These are phyloP conservation scores for Phoma herbarum DNA, from an alignment of 2,329 filamentous ascomycete genomes.

Conservation along the genomic window DNA sequence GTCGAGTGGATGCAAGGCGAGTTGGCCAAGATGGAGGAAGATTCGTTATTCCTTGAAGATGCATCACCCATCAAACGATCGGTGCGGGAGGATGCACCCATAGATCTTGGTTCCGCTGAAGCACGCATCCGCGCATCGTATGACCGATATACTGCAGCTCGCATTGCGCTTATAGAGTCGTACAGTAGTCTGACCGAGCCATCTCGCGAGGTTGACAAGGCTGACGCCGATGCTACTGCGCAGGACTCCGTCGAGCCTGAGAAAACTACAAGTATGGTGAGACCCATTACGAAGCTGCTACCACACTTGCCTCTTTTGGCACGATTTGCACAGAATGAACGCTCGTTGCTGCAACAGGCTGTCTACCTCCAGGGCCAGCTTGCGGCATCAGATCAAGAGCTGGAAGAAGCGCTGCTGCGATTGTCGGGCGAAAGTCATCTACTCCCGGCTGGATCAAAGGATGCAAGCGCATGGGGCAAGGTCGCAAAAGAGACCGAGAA, in stretches of 20 bases:
- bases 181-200: conserved; percentile 33
- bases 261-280: conserved; percentile 3
- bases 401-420: conserved; percentile 40
- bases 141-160: conserved; percentile 40
- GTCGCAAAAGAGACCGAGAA: conserved; percentile 34
- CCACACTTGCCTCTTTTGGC: conserved; percentile 44
- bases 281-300: conserved; percentile 38
- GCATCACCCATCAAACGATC: conserved; percentile 44
- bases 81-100: background rate
- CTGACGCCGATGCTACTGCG: background rate
- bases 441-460: conserved; percentile 43
- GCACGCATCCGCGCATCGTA: conserved; percentile 41
- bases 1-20: conserved; percentile 62
- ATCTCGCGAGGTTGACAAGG: background rate
- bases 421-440: conserved; percentile 52
- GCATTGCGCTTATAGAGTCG: conserved; percentile 33
- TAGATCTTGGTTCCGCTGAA: conserved; percentile 37
- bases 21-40: conserved; percentile 54
- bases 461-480: conserved; percentile 39
- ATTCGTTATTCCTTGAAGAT: conserved; percentile 47
- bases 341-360: conserved; percentile 45
- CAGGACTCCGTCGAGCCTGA: background rate
- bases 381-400: conserved; percentile 41
- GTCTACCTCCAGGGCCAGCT: conserved; percentile 47
- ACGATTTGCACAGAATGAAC: conserved; percentile 37